Evolutionary conservation across 2,329 filamentous ascomycete species (phyloP), one percentile per base, ranked within the genome.

Genomic region (Neoascochyta sp.): DNA sequence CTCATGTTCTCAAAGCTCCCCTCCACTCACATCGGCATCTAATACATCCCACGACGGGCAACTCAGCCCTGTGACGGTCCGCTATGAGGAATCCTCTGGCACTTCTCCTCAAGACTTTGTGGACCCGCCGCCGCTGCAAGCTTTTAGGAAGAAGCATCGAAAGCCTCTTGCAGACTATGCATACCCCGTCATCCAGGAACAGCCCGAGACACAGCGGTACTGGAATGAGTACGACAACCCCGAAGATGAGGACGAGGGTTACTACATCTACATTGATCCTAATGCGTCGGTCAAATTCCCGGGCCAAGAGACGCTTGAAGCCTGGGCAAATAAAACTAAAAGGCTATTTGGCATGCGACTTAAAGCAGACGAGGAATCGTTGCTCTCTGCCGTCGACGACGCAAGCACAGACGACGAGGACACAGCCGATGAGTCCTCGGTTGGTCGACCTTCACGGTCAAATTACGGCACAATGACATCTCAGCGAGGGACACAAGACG

Each of bases 171-270:
- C 53, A 3, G 47, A 51, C 8, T 47, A 55, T 19, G 40, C 45
- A 10, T 43, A 46, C 3, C 41, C 52, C 1, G 42, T 50, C 8
- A 23, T 36, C 7, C 36, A 45, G 24, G 34, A 42, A 12, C 49
- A 50, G 19, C 39, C 43, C 2, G 41, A 46, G 18, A 27, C 39
- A 16, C 38, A 38, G 18, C 37, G 59, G 28, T 92, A 90, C 55
- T 93, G 86, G 86, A 90, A 86, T 60, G 86, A 93, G 59, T 92
- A 90, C 59, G 86, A 93, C 45, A 67, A 89, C 54, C 84, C 83
- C 7, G 87, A 86, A 55, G 66, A 64, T 8, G 78, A 73, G 3
- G 65, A 71, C 9, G 72, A 78, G 12, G 73, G 76, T 19, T 74
- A 73, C 16, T 92, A 87, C 58, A 80, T 92, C 45, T 87, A 86